Base-by-base conservation (phyloP, 441 rosid genomes). In the Cnidoscolus chayamansa region DNA sequence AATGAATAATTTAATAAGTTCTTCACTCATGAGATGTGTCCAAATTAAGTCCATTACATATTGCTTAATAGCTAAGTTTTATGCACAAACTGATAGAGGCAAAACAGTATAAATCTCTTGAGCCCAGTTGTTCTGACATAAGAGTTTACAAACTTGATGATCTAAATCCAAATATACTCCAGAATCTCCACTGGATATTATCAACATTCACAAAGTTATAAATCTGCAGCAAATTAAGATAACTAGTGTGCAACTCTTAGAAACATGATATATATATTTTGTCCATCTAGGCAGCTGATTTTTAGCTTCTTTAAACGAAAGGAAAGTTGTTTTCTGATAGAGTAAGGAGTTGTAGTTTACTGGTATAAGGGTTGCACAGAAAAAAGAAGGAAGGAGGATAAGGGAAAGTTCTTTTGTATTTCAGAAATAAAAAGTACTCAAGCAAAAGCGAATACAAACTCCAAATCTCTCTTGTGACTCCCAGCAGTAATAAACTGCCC, bases 1-100 rank as follows among this genome's bases (percentile, higher is more conserved):
- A 31, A 77, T 19, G 47, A 77, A 43, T 76, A 68, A 15, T 20
- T 58, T 60, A 60, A 63, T 54, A 48, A 63, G 59, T 61, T 55
- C 48, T 32, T 63, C 67, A 56, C 62, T 70, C 64, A 48, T n/a
- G 55, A 19, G 55, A 63, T 9, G 47, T 12, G 45, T 45, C 35
- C 65, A 65, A 40, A 37, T 47, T 49, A 81, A 69, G 31, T 19
- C 15, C 1, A 70, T 25, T 11, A 16, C 20, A n/a, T 10, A 43
- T 57, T 48, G 55, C 17, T 60, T 50, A 49, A 31, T 66, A 60
- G 63, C 53, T 54, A 59, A 25, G 72, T 47, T 45, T 43, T 30
- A 30, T 8, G 10, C 3, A 57, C 25, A 57, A 48, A 67, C 20
- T 32, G 68, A 17, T 56, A 37, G n/a, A 48, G 67, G 50, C 13